Evolutionary conservation across 306 rosid genomes (phyloP), one percentile per base, ranked within the genome.

Genomic region (Pterocarpus santalinus): DNA sequence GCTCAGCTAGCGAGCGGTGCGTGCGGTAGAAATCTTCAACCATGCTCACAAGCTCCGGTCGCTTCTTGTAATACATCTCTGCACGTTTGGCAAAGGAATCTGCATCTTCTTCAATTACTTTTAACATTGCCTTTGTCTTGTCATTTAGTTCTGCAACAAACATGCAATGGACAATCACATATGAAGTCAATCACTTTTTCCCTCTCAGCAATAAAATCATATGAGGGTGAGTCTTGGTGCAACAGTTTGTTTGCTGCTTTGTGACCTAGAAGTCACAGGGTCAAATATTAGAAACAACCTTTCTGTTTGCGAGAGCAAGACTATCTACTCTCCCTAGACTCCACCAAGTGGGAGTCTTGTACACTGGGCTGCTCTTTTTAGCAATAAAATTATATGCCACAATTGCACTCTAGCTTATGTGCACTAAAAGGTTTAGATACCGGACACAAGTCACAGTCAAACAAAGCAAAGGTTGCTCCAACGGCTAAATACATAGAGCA

Each of bases 61-160:
- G 80, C 69, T 90, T 91, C 86, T 92, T 88, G 92, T 92, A 94
- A 79, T 91, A 92, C 97, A 94, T 92, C 88, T 94, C 98, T 47
- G 98, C 97, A n/a, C 97, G 97, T 60, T 87, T 69, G 1, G 94
- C 92, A 89, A 94, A 92, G 64, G 98, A 92, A 87, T 94, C 97
- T 46, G 97, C 94, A 69, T 92, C 98, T 49, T 89, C 91, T 86
- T 91, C 94, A 8, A 94, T 86, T 71, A 94, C 44, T 73, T 81
- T 89, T 56, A 90, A 85, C 89, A 94, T 91, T 79, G 88, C 86
- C 79, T 68, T 87, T 30, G 97, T 92, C 82, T 85, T 92, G 82
- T 82, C 89, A 71, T 90, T 92, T 39, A 94, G 86, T 43, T 91
- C 98, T 94, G 87, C 63, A 63, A 72, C 47, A 58, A 46, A 65